Conservation (phyloP, 2,329 filamentous ascomycete genomes). For the Amauroascus niger region DNA sequence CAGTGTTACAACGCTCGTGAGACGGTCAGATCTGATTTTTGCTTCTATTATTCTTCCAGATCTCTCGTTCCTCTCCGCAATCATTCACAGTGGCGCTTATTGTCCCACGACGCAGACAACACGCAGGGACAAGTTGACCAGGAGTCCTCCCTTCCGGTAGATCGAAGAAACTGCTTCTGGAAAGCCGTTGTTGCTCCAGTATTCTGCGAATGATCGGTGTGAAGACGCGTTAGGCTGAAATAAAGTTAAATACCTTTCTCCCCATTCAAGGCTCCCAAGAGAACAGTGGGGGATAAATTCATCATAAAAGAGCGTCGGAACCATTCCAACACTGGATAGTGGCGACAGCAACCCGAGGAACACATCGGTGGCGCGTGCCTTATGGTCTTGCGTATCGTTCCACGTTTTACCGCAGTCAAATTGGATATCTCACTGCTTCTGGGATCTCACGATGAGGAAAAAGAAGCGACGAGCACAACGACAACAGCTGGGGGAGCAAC, state of each 20-base stretch:
- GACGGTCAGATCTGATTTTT: conserved; percentile 6
- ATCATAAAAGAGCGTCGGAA: background rate
- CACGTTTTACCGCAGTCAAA: conserved; percentile 17
- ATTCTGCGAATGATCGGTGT: conserved; percentile 11
- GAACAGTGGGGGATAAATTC: background rate
- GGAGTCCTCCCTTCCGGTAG: background rate
- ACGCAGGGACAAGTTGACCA: background rate
- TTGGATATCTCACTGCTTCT: conserved; percentile 21
- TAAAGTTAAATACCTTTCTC: background rate
- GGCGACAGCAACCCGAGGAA: background rate
- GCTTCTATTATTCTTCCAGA: conserved; percentile 9
- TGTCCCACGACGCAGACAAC: conserved; percentile 4
- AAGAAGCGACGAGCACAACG: conserved; percentile 14
- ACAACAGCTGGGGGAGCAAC: conserved; percentile 7
- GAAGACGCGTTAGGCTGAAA: background rate
- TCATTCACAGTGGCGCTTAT: conserved; percentile 6
- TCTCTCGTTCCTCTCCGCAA: conserved; percentile 6
- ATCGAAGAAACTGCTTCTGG: conserved; percentile 9
- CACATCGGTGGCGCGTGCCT: background rate
- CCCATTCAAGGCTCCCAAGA: background rate
- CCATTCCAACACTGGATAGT: background rate
- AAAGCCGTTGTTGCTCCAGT: background rate
- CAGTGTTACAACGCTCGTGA: conserved; percentile 10
- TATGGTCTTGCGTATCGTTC: conserved; percentile 15
- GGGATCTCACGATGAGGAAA: conserved; percentile 18